These are phyloP conservation scores for Penicillium verhagenii DNA, from an alignment of 495 filamentous ascomycete species.

Conservation along the genomic window DNA sequence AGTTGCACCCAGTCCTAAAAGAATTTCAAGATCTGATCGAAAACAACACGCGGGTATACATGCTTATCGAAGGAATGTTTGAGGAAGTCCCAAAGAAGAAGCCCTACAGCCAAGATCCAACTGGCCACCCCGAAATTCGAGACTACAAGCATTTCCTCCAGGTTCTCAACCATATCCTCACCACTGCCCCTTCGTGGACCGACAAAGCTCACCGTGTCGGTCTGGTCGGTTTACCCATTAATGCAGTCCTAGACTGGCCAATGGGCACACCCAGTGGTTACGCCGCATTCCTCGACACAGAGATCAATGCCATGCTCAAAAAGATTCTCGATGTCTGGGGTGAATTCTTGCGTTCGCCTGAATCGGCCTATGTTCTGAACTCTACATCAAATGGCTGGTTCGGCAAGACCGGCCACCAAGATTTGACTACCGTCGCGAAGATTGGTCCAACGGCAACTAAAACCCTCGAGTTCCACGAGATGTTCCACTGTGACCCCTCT, in stretches of 20 bases:
- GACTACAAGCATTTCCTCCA: conserved; percentile 64
- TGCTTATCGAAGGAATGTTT: conserved; percentile 57
- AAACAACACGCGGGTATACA: conserved; percentile 37
- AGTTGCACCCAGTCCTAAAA: conserved; percentile 34
- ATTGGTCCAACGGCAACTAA: conserved; percentile 44
- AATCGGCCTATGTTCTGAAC: conserved; percentile 58
- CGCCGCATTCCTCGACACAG: conserved; percentile 62
- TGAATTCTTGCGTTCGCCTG: conserved; percentile 53
- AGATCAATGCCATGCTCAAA: conserved; percentile 68
- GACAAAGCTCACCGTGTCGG: conserved; percentile 51
- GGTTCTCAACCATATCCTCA: conserved; percentile 63
- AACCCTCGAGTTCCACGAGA: conserved; percentile 57
- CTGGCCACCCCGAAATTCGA: conserved; percentile 57
- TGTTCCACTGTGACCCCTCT: conserved; percentile 26
- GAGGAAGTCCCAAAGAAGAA: conserved; percentile 56
- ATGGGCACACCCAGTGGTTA: conserved; percentile 69
- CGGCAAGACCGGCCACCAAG: conserved; percentile 35
- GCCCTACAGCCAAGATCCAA: conserved; percentile 60
- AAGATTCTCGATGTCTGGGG: conserved; percentile 69
- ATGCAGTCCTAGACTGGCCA: conserved; percentile 68
- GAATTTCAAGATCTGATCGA: conserved; percentile 51
- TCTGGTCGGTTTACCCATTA: conserved; percentile 66
- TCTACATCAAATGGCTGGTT: conserved; percentile 60
- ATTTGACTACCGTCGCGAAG: conserved; percentile 42
- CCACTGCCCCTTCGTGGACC: conserved; percentile 60